phyloP scores from a whole-genome alignment of 2,329 filamentous ascomycete genomes.

The Blumeria hordei region DNA sequence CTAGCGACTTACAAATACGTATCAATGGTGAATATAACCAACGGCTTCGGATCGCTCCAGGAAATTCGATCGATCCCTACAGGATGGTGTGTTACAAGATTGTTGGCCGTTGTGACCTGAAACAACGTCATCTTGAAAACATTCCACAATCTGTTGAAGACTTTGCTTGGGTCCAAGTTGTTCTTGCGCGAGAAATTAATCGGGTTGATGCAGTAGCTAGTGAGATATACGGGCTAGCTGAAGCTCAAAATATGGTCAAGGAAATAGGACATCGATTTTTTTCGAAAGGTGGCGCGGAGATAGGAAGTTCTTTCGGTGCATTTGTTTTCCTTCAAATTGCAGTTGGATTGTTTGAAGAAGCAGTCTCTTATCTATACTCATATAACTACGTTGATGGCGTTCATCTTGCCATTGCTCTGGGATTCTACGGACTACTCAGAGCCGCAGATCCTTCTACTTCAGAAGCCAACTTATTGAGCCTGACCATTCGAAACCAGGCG shows the following conservation, averaged over 20 bases:
- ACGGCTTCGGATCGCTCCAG: conserved; percentile 58
- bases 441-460: conserved; percentile 59
- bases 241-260: conserved; percentile 55
- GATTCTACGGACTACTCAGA: conserved; percentile 72
- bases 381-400: conserved; percentile 86
- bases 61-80: conserved; percentile 79
- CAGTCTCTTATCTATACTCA: conserved; percentile 70
- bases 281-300: conserved; percentile 48
- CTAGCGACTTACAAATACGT: conserved; percentile 56
- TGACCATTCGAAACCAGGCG: conserved; percentile 42
- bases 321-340: conserved; percentile 86
- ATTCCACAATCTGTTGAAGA: conserved; percentile 36
- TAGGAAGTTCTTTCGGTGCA: conserved; percentile 55
- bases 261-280: conserved; percentile 89
- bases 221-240: conserved; percentile 37
- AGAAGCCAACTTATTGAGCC: conserved; percentile 42
- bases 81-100: conserved; percentile 96
- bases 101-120: conserved; percentile 53
- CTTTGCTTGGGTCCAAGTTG: conserved; percentile 51
- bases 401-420: conserved; percentile 76
- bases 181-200: conserved; percentile 40
- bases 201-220: conserved; percentile 37
- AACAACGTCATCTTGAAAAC: conserved; percentile 36
- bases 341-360: conserved; percentile 82
- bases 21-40: conserved; percentile 82